Evolutionary conservation across 2,329 filamentous ascomycete species (phyloP), one percentile per base, ranked within the genome.

Genomic region (Ascosphaera apis): DNA sequence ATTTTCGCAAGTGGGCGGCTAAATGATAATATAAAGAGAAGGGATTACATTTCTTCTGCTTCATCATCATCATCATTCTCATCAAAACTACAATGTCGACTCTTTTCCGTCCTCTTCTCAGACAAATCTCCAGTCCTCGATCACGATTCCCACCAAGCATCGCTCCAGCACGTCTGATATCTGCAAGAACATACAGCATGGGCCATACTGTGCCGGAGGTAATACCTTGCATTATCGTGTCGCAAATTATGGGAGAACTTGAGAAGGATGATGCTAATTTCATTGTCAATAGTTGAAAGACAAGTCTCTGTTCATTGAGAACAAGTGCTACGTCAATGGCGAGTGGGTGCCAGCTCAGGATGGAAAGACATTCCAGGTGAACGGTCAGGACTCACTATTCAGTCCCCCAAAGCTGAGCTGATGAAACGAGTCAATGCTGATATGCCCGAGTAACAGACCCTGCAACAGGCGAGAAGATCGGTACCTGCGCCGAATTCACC

Each of bases 331-430:
- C 52, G 74, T 95, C 50, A 86, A 98, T 53, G 88, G 88, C 49
- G 69, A 91, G 67, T 98, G 84, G 80, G 69, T 91, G 42, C 66
- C 68, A 46, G 80, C 86, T 46, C 70, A 72, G 49, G 91, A 82
- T 1, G 81, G 82, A 51, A 74, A 91, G 67, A 92, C 82, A 33
- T 98, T 95, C 55, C 75, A 88, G 53, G 80, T 93, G 40, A 65
- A 69, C 43, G 76, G 73, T 76, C n/a, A 32, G 31, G 8, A 7
- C 13, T 15, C 5, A 25, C 11, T 11, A 11, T 5, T 11, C 5
- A 25, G 11, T 11, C 5, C 11, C 11, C 21, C 6, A 25, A 37
- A 30, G 15, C 18, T 15, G 25, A n/a, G 18, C 17, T n/a, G 5
- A 7, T 19, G 17, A 19, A 15, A 31, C 17, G 38, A 17, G 35